Evolutionary conservation across 2,329 filamentous ascomycete genomes (phyloP), one percentile per base, ranked within the genome.

Genomic region (Cladosporium oxysporum): DNA sequence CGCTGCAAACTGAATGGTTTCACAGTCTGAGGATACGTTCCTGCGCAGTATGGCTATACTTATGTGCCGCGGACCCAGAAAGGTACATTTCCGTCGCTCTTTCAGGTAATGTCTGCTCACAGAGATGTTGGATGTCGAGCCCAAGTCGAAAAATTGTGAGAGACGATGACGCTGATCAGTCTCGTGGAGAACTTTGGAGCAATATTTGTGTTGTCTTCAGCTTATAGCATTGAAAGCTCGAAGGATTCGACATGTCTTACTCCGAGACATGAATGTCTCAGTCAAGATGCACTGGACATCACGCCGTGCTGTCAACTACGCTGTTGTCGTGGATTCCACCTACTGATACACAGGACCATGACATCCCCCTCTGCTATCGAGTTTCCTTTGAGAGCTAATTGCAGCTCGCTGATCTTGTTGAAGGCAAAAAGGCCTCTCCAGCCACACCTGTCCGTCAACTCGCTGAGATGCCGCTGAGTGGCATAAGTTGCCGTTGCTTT

Each of bases 341-440:
- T 35, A 55, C 61, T 49, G 33, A 64, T 64, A 31, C 61, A 64
- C 12, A 64, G 50, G 2, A 64, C 61, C 49, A 64, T 29, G 12
- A 64, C 52, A 49, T 64, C 61, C 2, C 61, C 61, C 35, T 64
- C 61, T 11, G 61, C 61, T 5, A 64, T 64, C 29, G 61, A 49
- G n/a, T 64, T 64, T 5, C 61, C 61, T 12, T 53, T 49, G 11
- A 57, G 21, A 11, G 49, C 61, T 10, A 64, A 50, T 31, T 52
- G 44, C 35, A 52, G 8, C 35, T 64, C 61, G 29, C 44, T 58
- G 21, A 64, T 55, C 18, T 49, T 64, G 35, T 64, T 64, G 33
- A 52, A 64, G 11, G 10, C 33, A 11, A 37, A 64, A 29, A 64
- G 26, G 5, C 61, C 61, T 58, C 49, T 21, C 61, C 61, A 64